Evolutionary conservation across 1,284 basidiomycete species (phyloP).

Genomic region (Cutaneotrichosporon arboriforme): DNA sequence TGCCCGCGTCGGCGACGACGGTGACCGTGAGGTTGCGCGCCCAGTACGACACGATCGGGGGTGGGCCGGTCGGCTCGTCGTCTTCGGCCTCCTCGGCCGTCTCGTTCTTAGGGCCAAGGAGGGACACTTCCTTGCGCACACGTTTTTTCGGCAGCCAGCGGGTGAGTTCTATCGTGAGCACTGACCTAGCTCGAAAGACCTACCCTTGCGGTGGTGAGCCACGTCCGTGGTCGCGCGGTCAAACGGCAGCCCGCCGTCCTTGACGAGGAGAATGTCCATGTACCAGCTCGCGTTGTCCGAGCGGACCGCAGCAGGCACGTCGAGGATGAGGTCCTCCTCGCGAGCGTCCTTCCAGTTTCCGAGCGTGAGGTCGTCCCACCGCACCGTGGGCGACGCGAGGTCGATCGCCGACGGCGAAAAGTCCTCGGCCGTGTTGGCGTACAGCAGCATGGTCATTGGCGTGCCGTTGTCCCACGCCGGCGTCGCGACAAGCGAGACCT

Average conservation of each 20-base stretch:
- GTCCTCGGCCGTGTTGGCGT: conserved; percentile 53
- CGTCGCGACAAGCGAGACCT: conserved; percentile 1
- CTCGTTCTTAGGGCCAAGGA: conserved; percentile 58
- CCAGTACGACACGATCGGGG: conserved; percentile 69
- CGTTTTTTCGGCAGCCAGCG: conserved; percentile 70
- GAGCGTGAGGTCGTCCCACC: conserved; percentile 75
- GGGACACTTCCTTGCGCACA: conserved; percentile 73
- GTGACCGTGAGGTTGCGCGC: conserved; percentile 77
- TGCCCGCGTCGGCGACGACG: conserved; percentile 63
- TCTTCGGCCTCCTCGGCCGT: conserved; percentile 27
- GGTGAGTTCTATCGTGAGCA: conserved; percentile 62
- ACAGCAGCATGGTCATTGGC: conserved; percentile 60
- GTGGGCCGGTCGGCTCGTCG: conserved; percentile 15
- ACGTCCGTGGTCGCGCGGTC: conserved; percentile 58
- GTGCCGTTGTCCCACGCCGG: conserved; percentile 47
- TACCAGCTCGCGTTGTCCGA: conserved; percentile 67
- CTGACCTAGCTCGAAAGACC: conserved; percentile 35
- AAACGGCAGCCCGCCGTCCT: conserved; percentile 55
- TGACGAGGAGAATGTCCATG: conserved; percentile 78
- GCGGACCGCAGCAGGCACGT: conserved; percentile 69
- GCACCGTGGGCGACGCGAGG: conserved; percentile 31
- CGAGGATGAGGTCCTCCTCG: conserved; percentile 60
- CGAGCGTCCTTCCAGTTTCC: conserved; percentile 71
- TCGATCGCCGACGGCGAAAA: conserved; percentile 50
- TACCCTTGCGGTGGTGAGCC: conserved; percentile 74